These are phyloP conservation scores for Huntiella moniliformis DNA, from an alignment of 2,329 filamentous ascomycete species.

Conservation along the genomic window DNA sequence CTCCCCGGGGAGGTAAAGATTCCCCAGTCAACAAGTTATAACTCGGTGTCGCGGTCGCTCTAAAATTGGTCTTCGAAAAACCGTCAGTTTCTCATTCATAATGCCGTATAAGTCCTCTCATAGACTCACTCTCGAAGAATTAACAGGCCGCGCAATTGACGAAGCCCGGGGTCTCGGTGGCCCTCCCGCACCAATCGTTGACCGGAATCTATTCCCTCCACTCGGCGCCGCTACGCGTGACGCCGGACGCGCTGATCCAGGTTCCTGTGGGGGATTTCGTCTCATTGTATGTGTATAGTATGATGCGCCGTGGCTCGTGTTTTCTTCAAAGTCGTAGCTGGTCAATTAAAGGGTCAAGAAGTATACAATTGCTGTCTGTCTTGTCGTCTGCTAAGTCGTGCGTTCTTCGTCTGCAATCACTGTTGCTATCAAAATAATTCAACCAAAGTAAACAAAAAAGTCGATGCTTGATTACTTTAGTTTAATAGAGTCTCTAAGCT, in stretches of 20 bases:
- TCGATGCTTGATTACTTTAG: background rate
- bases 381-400: too few species aligned
- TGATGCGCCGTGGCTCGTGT: background rate
- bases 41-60: slow-evolving; percentile 20
- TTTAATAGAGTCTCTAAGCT: background rate
- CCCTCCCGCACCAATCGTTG: slow-evolving; percentile 6
- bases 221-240: slow-evolving; percentile 9
- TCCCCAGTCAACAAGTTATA: slow-evolving; percentile 41
- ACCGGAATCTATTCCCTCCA: slow-evolving; percentile 6
- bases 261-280: slow-evolving; percentile 6
- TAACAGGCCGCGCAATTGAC: slow-evolving; percentile 1
- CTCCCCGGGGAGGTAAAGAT: slow-evolving; percentile 14
- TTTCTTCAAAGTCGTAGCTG: background rate
- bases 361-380: too few species aligned
- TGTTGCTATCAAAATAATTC: background rate
- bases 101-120: background rate
- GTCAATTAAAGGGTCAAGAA: too few species aligned
- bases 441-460: background rate
- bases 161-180: slow-evolving; percentile 6
- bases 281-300: slow-evolving; percentile 3
- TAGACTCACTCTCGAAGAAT: background rate
- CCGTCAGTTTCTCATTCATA: background rate
- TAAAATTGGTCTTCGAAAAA: slow-evolving; percentile 4
- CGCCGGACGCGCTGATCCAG: slow-evolving; percentile 9
- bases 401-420: too few species aligned